phyloP scores from a whole-genome alignment of 768 basidiomycete species.

The Tubosaeta brunneosetosa region DNA sequence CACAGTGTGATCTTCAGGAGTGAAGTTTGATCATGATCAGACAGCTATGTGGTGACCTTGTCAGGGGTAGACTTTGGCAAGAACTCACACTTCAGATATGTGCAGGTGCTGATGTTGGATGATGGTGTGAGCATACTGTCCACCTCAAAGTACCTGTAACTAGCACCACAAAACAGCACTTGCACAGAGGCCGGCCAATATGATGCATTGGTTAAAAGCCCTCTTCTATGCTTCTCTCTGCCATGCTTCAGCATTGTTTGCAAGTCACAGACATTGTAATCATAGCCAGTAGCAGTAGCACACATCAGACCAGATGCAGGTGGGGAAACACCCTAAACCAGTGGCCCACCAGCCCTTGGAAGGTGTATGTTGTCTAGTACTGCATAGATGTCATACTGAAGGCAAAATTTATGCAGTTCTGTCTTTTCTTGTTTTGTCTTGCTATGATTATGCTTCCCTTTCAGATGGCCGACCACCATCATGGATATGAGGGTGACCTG shows the following conservation, averaged over 20 bases:
- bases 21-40: not conserved
- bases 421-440: not conserved
- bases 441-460: not conserved
- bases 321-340: not conserved
- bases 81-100: not conserved
- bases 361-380: not conserved
- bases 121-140: not conserved
- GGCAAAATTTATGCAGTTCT: not conserved
- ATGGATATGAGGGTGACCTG: not conserved
- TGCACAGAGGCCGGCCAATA: not conserved
- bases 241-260: constrained; percentile 3
- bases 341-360: not conserved
- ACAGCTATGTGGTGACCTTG: not conserved
- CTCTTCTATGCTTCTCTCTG: not conserved
- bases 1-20: constrained; percentile 2
- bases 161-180: constrained; percentile 7
- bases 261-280: not conserved
- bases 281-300: not conserved
- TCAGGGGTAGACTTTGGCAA: not conserved
- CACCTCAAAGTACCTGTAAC: constrained; percentile 1
- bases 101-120: not conserved
- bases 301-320: not conserved
- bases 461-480: not conserved
- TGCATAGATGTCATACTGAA: not conserved
- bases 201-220: not conserved